These are phyloP conservation scores for Daldinia bambusicola DNA, from an alignment of 495 filamentous ascomycete genomes.

Conservation along the genomic window DNA sequence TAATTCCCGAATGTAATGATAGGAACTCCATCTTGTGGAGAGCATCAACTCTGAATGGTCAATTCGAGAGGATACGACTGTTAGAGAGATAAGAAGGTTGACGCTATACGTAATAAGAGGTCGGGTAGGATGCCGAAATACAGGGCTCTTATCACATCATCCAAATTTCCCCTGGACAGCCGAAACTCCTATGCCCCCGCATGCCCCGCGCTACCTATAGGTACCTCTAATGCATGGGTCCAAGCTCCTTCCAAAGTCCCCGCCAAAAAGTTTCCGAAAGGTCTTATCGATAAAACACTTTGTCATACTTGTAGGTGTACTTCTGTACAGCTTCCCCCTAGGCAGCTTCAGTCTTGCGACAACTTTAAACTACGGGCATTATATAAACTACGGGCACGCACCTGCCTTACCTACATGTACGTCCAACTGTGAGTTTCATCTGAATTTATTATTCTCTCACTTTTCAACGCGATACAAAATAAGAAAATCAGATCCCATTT, in stretches of 20 bases:
- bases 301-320: constrained; percentile 3
- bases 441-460: neutral
- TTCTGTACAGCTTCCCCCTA: constrained; percentile 19
- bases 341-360: constrained; percentile 42
- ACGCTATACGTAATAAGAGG: constrained; percentile 29
- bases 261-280: constrained; percentile 17
- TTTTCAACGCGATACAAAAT: neutral
- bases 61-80: constrained; percentile 22
- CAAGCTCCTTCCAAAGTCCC: constrained; percentile 20
- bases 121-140: constrained; percentile 40
- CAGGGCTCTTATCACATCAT: constrained; percentile 46
- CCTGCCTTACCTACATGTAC: no score
- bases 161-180: constrained; percentile 30
- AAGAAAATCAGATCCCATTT: neutral
- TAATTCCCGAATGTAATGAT: constrained; percentile 19
- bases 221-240: neutral
- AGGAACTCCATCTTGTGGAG: constrained; percentile 18
- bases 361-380: constrained; percentile 33
- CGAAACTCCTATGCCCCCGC: constrained; percentile 25
- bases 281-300: constrained; percentile 30
- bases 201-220: neutral
- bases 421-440: neutral
- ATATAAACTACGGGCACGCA: no score
- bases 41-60: constrained; percentile 24
- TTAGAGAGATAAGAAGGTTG: constrained; percentile 23